Percentiles rank a stretch among this genome's conserved stretches.
phyloP scores from a whole-genome alignment of 208 protist genomes.

The Leishmania mexicana region DNA sequence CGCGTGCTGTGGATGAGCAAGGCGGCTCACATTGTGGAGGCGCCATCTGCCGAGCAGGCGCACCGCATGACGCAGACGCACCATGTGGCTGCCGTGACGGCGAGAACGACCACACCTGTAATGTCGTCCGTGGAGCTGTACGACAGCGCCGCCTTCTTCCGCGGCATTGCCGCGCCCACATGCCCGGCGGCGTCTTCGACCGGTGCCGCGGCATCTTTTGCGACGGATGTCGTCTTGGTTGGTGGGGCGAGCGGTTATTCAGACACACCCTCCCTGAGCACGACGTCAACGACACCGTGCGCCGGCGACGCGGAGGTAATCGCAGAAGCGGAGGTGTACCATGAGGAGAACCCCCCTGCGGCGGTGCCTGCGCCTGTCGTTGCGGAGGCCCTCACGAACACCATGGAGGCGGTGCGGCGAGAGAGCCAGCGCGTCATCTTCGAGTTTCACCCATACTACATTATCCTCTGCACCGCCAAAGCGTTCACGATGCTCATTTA shows the following conservation, averaged over 20 bases:
- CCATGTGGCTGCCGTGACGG: conserved; percentile 16
- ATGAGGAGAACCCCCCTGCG: conserved; percentile 27
- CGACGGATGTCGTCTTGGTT: conserved; percentile 2
- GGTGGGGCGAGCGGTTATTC: too few species aligned
- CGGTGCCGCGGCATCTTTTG: not conserved
- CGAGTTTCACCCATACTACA: conserved; percentile 52
- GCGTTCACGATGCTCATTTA: conserved; percentile 57
- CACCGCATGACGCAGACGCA: conserved; percentile 22
- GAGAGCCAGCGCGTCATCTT: conserved; percentile 58
- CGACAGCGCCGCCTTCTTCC: conserved; percentile 34
- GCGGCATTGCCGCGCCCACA: conserved; percentile 19
- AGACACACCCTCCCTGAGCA: too few species aligned
- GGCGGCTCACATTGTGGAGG: conserved; percentile 39
- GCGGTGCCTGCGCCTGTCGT: conserved; percentile 47
- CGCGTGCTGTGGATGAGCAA: conserved; percentile 39
- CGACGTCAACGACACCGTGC: not conserved
- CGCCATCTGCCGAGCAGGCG: conserved; percentile 17
- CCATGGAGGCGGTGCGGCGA: conserved; percentile 39
- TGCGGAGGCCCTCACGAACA: conserved; percentile 40
- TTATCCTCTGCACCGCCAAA: conserved; percentile 56
- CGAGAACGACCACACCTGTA: not conserved
- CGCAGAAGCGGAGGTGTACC: conserved; percentile 11
- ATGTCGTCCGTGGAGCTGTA: conserved; percentile 25
- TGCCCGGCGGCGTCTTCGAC: not conserved
- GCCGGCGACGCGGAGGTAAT: not conserved